Conservation (phyloP, 495 filamentous ascomycete genomes). For the Penicillium ucsense region DNA sequence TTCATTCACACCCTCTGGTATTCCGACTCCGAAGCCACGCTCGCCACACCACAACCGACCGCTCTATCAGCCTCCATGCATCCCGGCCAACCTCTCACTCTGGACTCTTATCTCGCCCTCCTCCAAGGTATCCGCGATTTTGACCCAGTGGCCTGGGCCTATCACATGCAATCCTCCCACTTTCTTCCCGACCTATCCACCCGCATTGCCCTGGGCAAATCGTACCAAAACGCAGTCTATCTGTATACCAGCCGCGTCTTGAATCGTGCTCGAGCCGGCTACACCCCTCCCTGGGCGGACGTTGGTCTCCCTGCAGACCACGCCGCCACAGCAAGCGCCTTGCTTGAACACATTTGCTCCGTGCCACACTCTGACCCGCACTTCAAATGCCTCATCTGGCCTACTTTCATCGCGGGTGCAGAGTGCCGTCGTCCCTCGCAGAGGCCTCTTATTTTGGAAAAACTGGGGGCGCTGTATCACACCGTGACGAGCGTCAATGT, state of each 20-base stretch:
- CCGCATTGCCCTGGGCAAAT: slow-evolving; percentile 32
- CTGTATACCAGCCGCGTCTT: slow-evolving; percentile 38
- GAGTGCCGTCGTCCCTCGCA: slow-evolving; percentile 29
- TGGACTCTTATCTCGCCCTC: slow-evolving; percentile 26
- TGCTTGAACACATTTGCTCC: slow-evolving; percentile 29
- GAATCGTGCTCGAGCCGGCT: slow-evolving; percentile 23
- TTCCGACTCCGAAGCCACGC: slow-evolving; percentile 17
- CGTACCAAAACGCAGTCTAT: slow-evolving; percentile 36
- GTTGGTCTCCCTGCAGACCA: slow-evolving; percentile 27
- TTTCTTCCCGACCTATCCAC: slow-evolving; percentile 27
- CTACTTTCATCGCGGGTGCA: slow-evolving; percentile 38
- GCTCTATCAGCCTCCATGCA: slow-evolving; percentile 19
- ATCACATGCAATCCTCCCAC: slow-evolving; percentile 32
- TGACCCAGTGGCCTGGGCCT: slow-evolving; percentile 32
- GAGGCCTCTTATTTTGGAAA: slow-evolving; percentile 27
- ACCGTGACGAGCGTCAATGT: slow-evolving; percentile 36
- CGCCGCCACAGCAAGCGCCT: slow-evolving; percentile 21
- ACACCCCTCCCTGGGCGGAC: slow-evolving; percentile 17
- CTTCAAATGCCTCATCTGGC: slow-evolving; percentile 43
- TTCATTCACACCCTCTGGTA: slow-evolving; percentile 36
- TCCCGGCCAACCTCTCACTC: slow-evolving; percentile 17
- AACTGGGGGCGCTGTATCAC: slow-evolving; percentile 28
- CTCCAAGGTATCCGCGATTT: slow-evolving; percentile 36
- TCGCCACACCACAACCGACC: slow-evolving; percentile 19
- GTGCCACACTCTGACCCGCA: slow-evolving; percentile 31